Percentiles rank a stretch among this genome's conserved stretches.
Evolutionary conservation across 2,329 filamentous ascomycete species (phyloP).

Genomic region (Nigrograna mackinnonii): DNA sequence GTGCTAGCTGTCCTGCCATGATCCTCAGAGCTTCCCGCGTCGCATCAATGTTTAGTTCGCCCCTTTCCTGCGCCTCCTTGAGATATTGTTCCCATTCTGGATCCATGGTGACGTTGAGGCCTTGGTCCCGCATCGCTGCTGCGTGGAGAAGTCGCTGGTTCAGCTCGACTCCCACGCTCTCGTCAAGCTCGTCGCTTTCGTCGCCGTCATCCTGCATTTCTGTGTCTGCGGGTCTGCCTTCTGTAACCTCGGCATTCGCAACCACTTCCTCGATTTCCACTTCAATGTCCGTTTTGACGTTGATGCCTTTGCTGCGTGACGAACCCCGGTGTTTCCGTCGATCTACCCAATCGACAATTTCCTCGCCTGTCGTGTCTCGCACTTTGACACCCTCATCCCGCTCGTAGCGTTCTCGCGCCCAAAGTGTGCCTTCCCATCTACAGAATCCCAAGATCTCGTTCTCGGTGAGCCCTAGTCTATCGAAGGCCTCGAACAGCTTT

Average conservation of each 20-base stretch:
- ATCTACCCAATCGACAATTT: slow-evolving; percentile 65
- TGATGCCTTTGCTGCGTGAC: slow-evolving; percentile 30
- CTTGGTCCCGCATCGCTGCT: slow-evolving; percentile 65
- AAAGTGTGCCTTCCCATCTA: slow-evolving; percentile 82
- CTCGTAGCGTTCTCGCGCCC: slow-evolving; percentile 81
- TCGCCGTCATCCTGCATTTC: slow-evolving; percentile 49
- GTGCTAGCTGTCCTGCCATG: slow-evolving; percentile 32
- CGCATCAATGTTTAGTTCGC: slow-evolving; percentile 44
- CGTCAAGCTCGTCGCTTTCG: slow-evolving; percentile 42
- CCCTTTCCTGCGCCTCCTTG: slow-evolving; percentile 70
- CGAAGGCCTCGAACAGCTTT: slow-evolving; percentile 76
- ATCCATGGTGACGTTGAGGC: slow-evolving; percentile 65
- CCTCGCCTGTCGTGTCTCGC: slow-evolving; percentile 71
- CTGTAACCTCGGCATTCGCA: slow-evolving; percentile 33
- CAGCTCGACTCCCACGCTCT: slow-evolving; percentile 62
- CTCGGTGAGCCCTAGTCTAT: slow-evolving; percentile 68
- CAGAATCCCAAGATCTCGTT: slow-evolving; percentile 73
- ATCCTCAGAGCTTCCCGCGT: slow-evolving; percentile 32
- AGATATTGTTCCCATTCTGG: slow-evolving; percentile 77
- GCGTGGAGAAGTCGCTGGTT: slow-evolving; percentile 69
- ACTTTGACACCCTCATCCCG: slow-evolving; percentile 72
- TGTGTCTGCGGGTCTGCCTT: slow-evolving; percentile 21
- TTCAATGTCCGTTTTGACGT: slow-evolving; percentile 47
- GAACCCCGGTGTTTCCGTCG: slow-evolving; percentile 21
- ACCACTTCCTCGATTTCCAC: slow-evolving; percentile 42